phyloP scores from a whole-genome alignment of 164 flowering plant genomes.

The Chimonanthus salicifolius region DNA sequence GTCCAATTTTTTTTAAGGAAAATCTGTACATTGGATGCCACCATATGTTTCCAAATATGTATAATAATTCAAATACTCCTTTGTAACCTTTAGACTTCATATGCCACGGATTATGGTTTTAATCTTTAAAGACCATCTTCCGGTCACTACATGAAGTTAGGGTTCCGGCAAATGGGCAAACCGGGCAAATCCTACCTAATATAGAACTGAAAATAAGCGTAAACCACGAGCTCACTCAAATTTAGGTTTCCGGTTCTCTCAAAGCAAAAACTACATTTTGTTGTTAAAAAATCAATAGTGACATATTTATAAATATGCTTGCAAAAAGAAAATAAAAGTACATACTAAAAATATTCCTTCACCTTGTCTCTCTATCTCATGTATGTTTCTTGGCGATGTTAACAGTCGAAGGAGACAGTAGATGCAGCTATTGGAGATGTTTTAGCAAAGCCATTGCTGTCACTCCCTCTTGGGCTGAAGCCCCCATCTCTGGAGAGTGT shows the following conservation, averaged over 20 bases:
- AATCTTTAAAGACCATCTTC: too few relatives aligned
- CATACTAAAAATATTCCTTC: not conserved
- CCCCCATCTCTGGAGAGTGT: slow-evolving; percentile 81
- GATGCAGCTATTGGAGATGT: slow-evolving; percentile 87
- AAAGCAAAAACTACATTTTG: not conserved
- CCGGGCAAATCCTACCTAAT: too few relatives aligned
- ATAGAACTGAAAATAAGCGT: too few relatives aligned
- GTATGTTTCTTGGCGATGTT: not conserved
- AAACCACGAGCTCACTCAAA: not conserved
- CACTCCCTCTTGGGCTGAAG: slow-evolving; percentile 89
- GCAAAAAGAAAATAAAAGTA: too few relatives aligned
- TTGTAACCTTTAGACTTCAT: too few relatives aligned
- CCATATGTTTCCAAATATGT: too few relatives aligned
- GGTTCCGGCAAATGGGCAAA: too few relatives aligned
- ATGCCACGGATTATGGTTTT: too few relatives aligned
- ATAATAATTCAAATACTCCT: too few relatives aligned
- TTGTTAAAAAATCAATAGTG: not conserved
- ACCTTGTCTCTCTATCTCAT: not conserved
- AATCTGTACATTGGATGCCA: too few relatives aligned
- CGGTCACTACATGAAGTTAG: too few relatives aligned
- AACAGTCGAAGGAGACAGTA: slow-evolving; percentile 78
- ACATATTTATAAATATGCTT: not conserved
- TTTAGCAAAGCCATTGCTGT: slow-evolving; percentile 82
- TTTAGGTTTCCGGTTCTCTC: not conserved
- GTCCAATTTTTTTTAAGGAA: too few relatives aligned